Evolutionary conservation across 192 early-diverging fungal genomes (phyloP).

Genomic region (Backusella mclennaniae): DNA sequence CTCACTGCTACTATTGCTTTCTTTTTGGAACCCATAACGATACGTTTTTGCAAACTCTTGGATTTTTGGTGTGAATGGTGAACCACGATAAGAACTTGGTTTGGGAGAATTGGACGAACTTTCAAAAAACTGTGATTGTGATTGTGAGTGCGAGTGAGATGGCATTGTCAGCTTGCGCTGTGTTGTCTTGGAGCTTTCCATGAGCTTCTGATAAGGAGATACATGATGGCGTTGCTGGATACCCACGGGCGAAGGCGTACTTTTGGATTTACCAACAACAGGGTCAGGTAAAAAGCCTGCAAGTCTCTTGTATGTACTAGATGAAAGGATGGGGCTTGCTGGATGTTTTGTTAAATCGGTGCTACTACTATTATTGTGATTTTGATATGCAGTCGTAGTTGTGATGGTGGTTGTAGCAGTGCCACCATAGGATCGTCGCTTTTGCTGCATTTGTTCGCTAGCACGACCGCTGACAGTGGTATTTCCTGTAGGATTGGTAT

Average conservation of each 20-base stretch:
- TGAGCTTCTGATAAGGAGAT: neutral
- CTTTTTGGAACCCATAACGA: constrained; percentile 14
- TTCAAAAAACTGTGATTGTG: neutral
- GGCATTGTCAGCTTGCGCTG: neutral
- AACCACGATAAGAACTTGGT: constrained; percentile 10
- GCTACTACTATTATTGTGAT: neutral
- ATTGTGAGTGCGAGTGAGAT: neutral
- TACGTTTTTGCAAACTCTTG: constrained; percentile 14
- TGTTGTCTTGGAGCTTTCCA: neutral
- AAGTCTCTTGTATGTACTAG: constrained; percentile 10
- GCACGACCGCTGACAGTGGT: neutral
- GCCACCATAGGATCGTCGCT: neutral
- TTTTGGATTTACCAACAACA: constrained; percentile 18
- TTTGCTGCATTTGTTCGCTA: neutral
- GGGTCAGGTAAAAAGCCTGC: constrained; percentile 15
- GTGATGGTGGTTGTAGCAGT: neutral
- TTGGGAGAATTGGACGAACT: neutral
- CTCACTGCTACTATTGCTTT: neutral
- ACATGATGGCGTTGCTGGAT: neutral
- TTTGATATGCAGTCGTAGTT: neutral
- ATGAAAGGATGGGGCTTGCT: constrained; percentile 3
- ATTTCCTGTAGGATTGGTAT: too few relatives aligned
- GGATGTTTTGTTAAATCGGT: neutral
- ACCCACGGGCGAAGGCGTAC: constrained; percentile 15
- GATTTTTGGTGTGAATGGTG: constrained; percentile 4